Conservation (phyloP, 208 protist genomes). For the Leptomonas pyrrhocoris region DNA sequence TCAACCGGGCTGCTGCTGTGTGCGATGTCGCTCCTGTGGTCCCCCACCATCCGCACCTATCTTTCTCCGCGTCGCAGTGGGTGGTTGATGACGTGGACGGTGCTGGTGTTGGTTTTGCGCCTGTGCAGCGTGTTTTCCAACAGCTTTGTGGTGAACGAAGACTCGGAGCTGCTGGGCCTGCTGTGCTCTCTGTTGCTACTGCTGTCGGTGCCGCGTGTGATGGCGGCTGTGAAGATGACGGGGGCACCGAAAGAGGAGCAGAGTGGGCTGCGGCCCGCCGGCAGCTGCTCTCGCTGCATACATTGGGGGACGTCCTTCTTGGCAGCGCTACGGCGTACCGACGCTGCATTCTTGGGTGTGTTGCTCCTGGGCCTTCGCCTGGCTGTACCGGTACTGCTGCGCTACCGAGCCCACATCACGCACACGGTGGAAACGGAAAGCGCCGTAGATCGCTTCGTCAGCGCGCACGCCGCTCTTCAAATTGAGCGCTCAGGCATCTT, state of each 20-base stretch:
- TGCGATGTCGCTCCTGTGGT: constrained; percentile 48
- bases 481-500: constrained; percentile 34
- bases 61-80: constrained; percentile 17
- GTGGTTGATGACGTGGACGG: constrained; percentile 32
- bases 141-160: constrained; percentile 79
- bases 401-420: constrained; percentile 57
- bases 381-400: constrained; percentile 41
- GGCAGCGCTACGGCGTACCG: background rate
- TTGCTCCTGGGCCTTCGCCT: constrained; percentile 36
- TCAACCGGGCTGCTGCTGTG: constrained; percentile 43
- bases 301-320: too few relatives aligned
- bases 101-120: constrained; percentile 51
- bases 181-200: constrained; percentile 28
- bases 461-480: background rate
- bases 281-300: too few relatives aligned
- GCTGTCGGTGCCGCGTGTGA: constrained; percentile 28
- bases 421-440: constrained; percentile 51
- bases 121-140: constrained; percentile 66
- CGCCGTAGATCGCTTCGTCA: constrained; percentile 37
- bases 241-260: background rate
- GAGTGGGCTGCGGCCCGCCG: background rate
- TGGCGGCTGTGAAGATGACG: background rate
- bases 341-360: constrained; percentile 13
- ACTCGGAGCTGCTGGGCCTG: constrained; percentile 51
- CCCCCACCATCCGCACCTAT: constrained; percentile 28